Conservation (phyloP, 2,329 filamentous ascomycete species). For the Stagonosporopsis chrysanthemi region DNA sequence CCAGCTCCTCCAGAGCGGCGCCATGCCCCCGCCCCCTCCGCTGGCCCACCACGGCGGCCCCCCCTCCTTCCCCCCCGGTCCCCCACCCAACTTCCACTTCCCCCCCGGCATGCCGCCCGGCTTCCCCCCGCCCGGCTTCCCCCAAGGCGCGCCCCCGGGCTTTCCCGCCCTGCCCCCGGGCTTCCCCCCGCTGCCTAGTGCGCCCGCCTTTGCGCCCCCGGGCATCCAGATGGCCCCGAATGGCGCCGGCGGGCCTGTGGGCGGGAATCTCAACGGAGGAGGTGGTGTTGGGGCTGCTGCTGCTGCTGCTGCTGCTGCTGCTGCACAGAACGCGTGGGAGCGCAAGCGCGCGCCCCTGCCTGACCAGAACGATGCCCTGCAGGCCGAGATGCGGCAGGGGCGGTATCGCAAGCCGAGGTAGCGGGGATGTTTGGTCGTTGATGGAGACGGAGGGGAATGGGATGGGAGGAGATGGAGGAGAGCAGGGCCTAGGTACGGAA, state of each 20-base stretch:
- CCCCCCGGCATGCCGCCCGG: slow-evolving; percentile 44
- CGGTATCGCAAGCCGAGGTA: slow-evolving; percentile 52
- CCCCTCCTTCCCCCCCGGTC: slow-evolving; percentile 45
- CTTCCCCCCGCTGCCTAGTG: slow-evolving; percentile 29
- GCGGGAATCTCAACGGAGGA: too few relatives aligned
- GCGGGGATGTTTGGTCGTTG: too few relatives aligned
- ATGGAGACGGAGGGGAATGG: too few relatives aligned
- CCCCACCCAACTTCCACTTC: slow-evolving; percentile 43
- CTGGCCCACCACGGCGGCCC: slow-evolving; percentile 36
- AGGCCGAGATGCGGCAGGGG: slow-evolving; percentile 73
- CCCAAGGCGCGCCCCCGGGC: slow-evolving; percentile 24
- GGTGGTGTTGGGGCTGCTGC: too few relatives aligned
- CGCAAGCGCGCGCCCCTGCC: slow-evolving; percentile 71
- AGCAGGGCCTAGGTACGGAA: too few relatives aligned
- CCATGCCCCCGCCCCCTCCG: slow-evolving; percentile 47
- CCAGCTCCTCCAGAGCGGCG: slow-evolving; percentile 45
- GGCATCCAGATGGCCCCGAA: slow-evolving; percentile 18
- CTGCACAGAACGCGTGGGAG: slow-evolving; percentile 28
- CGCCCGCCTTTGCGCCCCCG: slow-evolving; percentile 31
- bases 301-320: too few relatives aligned
- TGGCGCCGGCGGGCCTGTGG: slow-evolving; percentile 1
- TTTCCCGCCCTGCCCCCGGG: slow-evolving; percentile 29
- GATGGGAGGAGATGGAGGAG: too few relatives aligned
- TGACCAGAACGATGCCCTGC: slow-evolving; percentile 82
- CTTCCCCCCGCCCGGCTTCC: slow-evolving; percentile 29